These are phyloP conservation scores for Macrophomina tecta DNA, from an alignment of 2,329 filamentous ascomycete genomes.

Conservation along the genomic window DNA sequence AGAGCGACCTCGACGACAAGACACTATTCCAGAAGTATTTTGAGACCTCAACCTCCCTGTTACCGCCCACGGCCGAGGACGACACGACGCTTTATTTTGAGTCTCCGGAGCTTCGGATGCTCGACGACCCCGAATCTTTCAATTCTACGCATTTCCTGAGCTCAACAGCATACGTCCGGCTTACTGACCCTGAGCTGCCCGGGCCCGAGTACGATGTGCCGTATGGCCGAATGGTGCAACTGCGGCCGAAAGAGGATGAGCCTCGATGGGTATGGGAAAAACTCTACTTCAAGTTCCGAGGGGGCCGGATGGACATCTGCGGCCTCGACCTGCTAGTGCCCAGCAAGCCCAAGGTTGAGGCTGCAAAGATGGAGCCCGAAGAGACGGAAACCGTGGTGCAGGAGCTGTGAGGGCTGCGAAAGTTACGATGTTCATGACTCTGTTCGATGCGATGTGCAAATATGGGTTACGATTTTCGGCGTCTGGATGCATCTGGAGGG, in stretches of 20 bases:
- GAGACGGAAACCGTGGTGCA: neutral
- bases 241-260: conserved; percentile 53
- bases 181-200: conserved; percentile 55
- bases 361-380: neutral
- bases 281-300: conserved; percentile 57
- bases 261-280: conserved; percentile 57
- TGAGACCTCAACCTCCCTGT: conserved; percentile 39
- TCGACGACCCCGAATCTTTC: conserved; percentile 39
- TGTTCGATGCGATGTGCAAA: conserved; percentile 13
- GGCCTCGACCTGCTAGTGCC: conserved; percentile 55
- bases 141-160: conserved; percentile 52
- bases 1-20: conserved; percentile 36
- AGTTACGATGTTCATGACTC: conserved; percentile 20
- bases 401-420: conserved; percentile 19
- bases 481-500: conserved; percentile 12
- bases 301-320: conserved; percentile 59
- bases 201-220: conserved; percentile 59
- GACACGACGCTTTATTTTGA: conserved; percentile 48
- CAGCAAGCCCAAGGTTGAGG: conserved; percentile 5
- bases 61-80: conserved; percentile 40
- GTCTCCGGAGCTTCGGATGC: conserved; percentile 38
- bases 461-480: conserved; percentile 12
- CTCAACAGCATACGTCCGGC: conserved; percentile 53
- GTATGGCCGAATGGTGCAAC: conserved; percentile 46
- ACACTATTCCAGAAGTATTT: conserved; percentile 44